Evolutionary conservation across 805 yeast genomes (phyloP).

Genomic region (Candida boidinii): DNA sequence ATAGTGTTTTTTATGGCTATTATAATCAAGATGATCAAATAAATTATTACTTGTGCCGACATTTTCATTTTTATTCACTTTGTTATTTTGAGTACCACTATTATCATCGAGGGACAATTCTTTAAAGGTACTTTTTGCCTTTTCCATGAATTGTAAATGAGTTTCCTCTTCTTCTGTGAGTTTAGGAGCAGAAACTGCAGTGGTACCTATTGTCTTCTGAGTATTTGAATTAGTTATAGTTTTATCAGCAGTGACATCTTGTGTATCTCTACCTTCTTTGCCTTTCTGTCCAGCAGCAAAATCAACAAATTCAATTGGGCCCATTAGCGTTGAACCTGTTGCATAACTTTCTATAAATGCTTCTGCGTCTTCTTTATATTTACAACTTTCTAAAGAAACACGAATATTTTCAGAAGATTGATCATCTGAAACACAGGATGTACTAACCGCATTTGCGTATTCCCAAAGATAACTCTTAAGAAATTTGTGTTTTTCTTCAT

Average conservation of each 20-base stretch:
- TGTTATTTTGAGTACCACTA: constrained; percentile 10
- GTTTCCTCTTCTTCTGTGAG: constrained; percentile 17
- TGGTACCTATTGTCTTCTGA: background rate
- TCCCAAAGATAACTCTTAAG: constrained; percentile 70
- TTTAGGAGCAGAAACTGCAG: constrained; percentile 18
- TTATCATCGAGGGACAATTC: constrained; percentile 21
- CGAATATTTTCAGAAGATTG: constrained; percentile 68
- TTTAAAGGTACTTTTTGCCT: constrained; percentile 22
- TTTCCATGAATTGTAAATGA: constrained; percentile 17
- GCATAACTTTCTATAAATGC: constrained; percentile 45
- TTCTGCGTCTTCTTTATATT: constrained; percentile 48
- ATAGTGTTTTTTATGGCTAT: too few relatives aligned
- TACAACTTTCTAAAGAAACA: constrained; percentile 57
- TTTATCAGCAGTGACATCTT: too few relatives aligned
- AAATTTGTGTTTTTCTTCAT: constrained; percentile 63
- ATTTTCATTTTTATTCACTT: constrained; percentile 2
- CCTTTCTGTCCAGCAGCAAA: constrained; percentile 27
- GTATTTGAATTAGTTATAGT: constrained; percentile 14
- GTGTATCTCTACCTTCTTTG: background rate
- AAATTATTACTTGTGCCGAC: background rate
- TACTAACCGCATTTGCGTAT: constrained; percentile 64
- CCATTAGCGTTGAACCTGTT: constrained; percentile 55
- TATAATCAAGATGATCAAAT: constrained; percentile 1
- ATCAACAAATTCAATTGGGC: constrained; percentile 58
- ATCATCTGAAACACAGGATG: constrained; percentile 73